These are phyloP conservation scores for Arabis alpina DNA, from an alignment of 345 rosid genomes.

Conservation along the genomic window DNA sequence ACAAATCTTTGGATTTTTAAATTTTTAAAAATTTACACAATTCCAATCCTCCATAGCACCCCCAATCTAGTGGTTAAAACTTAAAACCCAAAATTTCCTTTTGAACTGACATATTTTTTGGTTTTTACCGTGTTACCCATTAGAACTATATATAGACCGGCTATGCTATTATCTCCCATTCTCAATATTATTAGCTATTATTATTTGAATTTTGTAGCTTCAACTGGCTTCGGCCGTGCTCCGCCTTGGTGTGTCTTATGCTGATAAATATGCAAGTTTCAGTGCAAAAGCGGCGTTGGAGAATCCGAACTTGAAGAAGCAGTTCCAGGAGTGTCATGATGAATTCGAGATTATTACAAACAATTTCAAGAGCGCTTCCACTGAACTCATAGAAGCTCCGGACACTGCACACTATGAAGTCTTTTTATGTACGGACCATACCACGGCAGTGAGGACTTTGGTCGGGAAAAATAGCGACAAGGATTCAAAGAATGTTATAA, in stretches of 20 bases:
- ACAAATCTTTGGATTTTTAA: too few relatives aligned
- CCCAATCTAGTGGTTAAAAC: too few relatives aligned
- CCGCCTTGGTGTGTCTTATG: conserved; percentile 7
- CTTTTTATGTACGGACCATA: conserved; percentile 19
- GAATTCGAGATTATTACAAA: not conserved
- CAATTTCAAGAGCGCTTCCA: not conserved
- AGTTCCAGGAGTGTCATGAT: not conserved
- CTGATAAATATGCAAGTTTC: not conserved
- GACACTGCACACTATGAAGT: conserved; percentile 29
- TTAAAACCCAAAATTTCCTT: too few relatives aligned
- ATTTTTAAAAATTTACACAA: too few relatives aligned
- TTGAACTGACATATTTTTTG: too few relatives aligned
- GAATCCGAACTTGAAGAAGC: conserved; percentile 13
- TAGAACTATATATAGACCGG: too few relatives aligned
- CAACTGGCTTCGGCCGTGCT: conserved; percentile 10
- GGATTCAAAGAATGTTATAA: conserved; percentile 5
- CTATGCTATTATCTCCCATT: not conserved
- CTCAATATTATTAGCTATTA: not conserved
- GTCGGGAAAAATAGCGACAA: conserved; percentile 17
- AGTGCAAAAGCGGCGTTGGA: not conserved
- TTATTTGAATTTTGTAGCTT: conserved; percentile 5
- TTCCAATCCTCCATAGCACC: too few relatives aligned
- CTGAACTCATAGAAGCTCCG: conserved; percentile 17
- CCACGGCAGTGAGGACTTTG: not conserved
- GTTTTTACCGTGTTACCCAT: too few relatives aligned